Percentiles rank a stretch among this genome's conserved stretches.
Conservation (phyloP, 2,329 filamentous ascomycete genomes). For the Periconia digitata region DNA sequence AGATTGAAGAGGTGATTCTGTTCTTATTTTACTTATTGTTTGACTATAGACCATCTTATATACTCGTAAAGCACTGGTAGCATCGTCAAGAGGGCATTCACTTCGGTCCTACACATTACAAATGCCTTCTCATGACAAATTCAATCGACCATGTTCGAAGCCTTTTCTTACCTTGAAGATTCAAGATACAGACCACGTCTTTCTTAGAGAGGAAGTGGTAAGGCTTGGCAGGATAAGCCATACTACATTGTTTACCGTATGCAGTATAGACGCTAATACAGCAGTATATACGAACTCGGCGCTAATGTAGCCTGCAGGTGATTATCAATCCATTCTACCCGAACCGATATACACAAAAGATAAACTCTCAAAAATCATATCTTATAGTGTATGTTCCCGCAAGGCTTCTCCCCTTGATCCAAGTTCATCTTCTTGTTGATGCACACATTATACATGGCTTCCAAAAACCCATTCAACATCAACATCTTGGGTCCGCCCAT, state of each 20-base stretch:
- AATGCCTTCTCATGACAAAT: neutral
- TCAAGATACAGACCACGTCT: neutral
- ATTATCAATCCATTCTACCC: neutral
- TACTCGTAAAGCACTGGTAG: neutral
- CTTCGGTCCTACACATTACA: neutral
- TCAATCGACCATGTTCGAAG: neutral
- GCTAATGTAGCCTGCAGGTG: no score
- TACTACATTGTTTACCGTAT: neutral
- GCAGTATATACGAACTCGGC: no score
- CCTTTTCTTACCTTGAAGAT: no score
- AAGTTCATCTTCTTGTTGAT: neutral
- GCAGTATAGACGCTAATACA: no score
- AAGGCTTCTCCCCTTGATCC: neutral
- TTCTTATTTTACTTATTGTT: no score
- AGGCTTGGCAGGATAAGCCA: neutral
- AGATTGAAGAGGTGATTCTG: neutral
- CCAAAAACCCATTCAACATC: neutral
- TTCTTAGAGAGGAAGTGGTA: neutral
- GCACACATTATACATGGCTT: neutral
- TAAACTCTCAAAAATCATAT: neutral
- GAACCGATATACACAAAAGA: no score
- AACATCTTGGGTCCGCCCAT: neutral
- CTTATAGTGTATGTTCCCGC: neutral
- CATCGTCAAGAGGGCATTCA: neutral
- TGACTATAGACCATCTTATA: neutral